Evolutionary conservation across 441 rosid genomes (phyloP).

Genomic region (Caryocar brasiliense): DNA sequence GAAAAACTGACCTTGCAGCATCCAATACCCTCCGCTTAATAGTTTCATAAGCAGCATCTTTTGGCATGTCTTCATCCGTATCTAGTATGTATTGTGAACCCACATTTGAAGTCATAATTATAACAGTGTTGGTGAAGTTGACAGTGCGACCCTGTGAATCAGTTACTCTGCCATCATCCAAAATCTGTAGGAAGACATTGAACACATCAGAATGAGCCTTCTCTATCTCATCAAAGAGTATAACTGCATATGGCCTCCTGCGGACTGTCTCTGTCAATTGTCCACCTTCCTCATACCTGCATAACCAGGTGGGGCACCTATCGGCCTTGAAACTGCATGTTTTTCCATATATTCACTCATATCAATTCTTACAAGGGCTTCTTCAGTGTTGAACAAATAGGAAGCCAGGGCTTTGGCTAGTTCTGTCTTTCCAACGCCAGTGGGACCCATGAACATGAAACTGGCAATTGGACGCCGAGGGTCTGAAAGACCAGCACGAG

Average conservation of each 20-base stretch:
- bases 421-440: conserved; percentile 98
- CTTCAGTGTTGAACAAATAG: conserved; percentile 87
- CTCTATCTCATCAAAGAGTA: conserved; percentile 96
- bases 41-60: conserved; percentile 59
- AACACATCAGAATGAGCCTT: conserved; percentile 91
- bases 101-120: conserved; percentile 96
- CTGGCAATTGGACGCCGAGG: conserved; percentile 95
- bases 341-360: conserved; percentile 99
- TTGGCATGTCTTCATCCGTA: conserved; percentile 44
- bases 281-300: conserved; percentile 96
- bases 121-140: conserved; percentile 83
- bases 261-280: conserved; percentile 90
- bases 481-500: conserved; percentile 93
- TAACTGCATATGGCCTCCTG: conserved; percentile 84
- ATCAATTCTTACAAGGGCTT: conserved; percentile 84
- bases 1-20: conserved; percentile 86
- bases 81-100: conserved; percentile 84
- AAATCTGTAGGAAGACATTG: conserved; percentile 88
- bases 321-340: conserved; percentile 86
- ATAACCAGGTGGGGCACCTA: conserved; percentile 98
- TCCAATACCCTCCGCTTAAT: conserved; percentile 82
- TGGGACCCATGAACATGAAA: conserved; percentile 99
- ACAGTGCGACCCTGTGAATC: conserved; percentile 94
- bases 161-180: conserved; percentile 95
- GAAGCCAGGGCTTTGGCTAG: conserved; percentile 90